These are phyloP conservation scores for Tuber borchii DNA, from an alignment of 495 filamentous ascomycete genomes.

Conservation along the genomic window DNA sequence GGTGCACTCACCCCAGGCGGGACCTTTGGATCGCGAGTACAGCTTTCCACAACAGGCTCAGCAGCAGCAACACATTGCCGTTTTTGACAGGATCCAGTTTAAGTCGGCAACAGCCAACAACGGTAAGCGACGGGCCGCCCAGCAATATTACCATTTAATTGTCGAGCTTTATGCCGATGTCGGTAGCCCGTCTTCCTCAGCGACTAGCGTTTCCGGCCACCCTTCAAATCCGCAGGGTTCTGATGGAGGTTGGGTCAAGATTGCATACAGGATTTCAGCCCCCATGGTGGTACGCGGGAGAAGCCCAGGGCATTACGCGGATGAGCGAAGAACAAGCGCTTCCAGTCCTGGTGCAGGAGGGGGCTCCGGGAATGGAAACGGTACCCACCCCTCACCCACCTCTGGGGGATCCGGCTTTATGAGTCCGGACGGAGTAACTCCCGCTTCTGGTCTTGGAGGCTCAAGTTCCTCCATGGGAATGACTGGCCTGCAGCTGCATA, in stretches of 20 bases:
- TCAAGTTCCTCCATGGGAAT: constrained; percentile 36
- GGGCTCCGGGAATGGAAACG: constrained; percentile 50
- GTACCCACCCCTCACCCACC: constrained; percentile 41
- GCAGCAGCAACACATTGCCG: constrained; percentile 48
- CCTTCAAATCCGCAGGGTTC: constrained; percentile 43
- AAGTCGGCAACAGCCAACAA: constrained; percentile 96
- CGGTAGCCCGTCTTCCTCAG: constrained; percentile 43
- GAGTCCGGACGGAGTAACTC: constrained; percentile 32
- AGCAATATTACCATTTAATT: constrained; percentile 89
- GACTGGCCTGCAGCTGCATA: constrained; percentile 33
- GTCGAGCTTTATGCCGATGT: constrained; percentile 84
- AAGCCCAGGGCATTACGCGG: constrained; percentile 88
- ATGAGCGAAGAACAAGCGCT: constrained; percentile 63
- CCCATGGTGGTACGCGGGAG: constrained; percentile 91
- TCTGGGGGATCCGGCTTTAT: constrained; percentile 39
- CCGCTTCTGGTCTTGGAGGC: constrained; percentile 33
- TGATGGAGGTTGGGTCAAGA: constrained; percentile 60
- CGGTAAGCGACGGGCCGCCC: constrained; percentile 80
- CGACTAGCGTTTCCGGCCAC: constrained; percentile 27
- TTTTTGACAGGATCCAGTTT: constrained; percentile 94
- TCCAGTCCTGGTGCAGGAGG: constrained; percentile 64
- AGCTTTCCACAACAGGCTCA: constrained; percentile 34
- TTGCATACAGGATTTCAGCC: constrained; percentile 70
- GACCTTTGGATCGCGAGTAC: constrained; percentile 37
- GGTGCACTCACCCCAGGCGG: constrained; percentile 31